Evolutionary conservation across 2,329 filamentous ascomycete genomes (phyloP), one percentile per base, ranked within the genome.

Genomic region (Pezicula rhizophila): DNA sequence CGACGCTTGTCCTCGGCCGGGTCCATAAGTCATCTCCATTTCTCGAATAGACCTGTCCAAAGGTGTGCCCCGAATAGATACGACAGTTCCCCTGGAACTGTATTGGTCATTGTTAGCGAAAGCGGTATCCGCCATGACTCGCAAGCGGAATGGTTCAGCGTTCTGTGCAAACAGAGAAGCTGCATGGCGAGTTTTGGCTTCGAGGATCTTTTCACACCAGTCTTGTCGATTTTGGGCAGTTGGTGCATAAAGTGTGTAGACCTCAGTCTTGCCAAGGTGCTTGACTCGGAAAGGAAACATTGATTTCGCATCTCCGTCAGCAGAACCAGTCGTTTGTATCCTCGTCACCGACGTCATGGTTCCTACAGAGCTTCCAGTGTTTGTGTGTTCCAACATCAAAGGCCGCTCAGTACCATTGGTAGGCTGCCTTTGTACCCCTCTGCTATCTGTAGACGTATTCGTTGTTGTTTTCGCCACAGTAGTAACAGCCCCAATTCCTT

Each of bases 281-380:
- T 96, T 96, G 64, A 99, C 82, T 57, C 84, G 84, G 80, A 99
- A 99, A 0, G 95, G 93, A 64, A 91, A 99, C 59, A 99, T 85
- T 2, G 57, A 51, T 47, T 52, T 60, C 18, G 60, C 56, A 53
- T 65, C 63, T 37, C 62, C 62, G 5, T 82, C 80, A 15, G 78
- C 63, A 2, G 70, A 68, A 1, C 71, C 74, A 10, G 64, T 66
- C 6, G 72, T 67, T 11, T 73, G 70, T 42, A 77, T 64, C 1
- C 70, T 72, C 46, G 72, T 74, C 14, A 67, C 67, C 12, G 66
- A 65, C 42, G 60, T 59, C 47, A 70, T 63, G 2, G 83, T 82
- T 26, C 70, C 72, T 7, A 81, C 71, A 3, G 89, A 91, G 4
- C 79, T 80, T 51, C 72, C 78, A 0, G 89, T 91, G 35, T 77